A percentile compares a stretch with the other conserved stretches of the same genome.
phyloP scores from a whole-genome alignment of 129 eudicot species.

The Scalesia atractyloides region DNA sequence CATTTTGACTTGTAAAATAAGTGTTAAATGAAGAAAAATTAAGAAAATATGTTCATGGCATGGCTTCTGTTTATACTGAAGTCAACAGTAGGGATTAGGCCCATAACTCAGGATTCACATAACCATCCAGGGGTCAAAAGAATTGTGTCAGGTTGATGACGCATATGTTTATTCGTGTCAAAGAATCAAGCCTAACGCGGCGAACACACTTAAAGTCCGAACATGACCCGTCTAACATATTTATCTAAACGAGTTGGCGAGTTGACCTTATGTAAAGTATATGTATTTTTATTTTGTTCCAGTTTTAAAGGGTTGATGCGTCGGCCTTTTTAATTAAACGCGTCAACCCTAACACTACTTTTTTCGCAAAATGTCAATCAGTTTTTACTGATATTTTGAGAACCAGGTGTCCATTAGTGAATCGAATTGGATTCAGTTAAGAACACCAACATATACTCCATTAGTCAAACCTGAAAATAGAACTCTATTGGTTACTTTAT shows the following conservation, averaged over 20 bases:
- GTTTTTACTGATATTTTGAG: background rate
- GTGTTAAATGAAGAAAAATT: background rate
- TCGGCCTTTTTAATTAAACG: background rate
- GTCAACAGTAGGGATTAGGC: background rate
- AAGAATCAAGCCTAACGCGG: background rate
- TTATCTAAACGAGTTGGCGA: background rate
- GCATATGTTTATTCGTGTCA: background rate
- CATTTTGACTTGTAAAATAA: background rate
- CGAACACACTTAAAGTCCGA: background rate
- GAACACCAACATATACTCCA: background rate
- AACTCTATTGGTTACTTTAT: too few species aligned
- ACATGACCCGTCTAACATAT: background rate
- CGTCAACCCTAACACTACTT: background rate
- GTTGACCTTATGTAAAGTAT: background rate
- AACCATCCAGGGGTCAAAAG: background rate
- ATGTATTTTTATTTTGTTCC: too few species aligned
- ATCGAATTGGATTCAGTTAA: too few species aligned
- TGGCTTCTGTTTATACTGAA: slow-evolving; percentile 1
- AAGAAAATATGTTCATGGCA: background rate
- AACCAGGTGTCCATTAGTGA: background rate
- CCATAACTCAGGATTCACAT: slow-evolving; percentile 3
- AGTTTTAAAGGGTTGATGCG: background rate
- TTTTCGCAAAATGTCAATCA: background rate
- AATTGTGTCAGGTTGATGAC: too few species aligned
- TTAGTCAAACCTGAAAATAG: too few species aligned